These are phyloP conservation scores for Ophiostoma populinum DNA, from an alignment of 2,329 filamentous ascomycete species.

Conservation along the genomic window DNA sequence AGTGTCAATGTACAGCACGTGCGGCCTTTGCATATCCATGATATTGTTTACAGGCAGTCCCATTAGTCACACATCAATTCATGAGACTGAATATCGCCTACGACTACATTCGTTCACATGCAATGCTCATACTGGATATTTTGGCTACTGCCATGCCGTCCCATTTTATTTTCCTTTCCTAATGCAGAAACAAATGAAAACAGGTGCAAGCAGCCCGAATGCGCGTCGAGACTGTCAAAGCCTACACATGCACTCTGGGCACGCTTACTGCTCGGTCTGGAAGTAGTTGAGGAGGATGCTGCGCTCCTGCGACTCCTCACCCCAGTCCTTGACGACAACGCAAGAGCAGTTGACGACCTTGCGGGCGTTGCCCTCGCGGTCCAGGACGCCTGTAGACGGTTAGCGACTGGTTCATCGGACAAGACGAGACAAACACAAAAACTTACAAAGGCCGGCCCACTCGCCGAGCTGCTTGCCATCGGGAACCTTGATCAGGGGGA, in stretches of 20 bases:
- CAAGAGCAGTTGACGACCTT: slow-evolving; percentile 99
- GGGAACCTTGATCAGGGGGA: slow-evolving; percentile 98
- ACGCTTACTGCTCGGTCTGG: slow-evolving; percentile 64
- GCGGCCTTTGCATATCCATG: no score
- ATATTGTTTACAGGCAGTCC: no score
- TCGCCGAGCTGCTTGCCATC: slow-evolving; percentile 99
- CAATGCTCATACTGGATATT: not conserved
- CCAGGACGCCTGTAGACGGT: slow-evolving; percentile 62
- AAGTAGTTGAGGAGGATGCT: slow-evolving; percentile 99
- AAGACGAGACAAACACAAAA: not conserved
- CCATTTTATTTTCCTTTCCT: slow-evolving; percentile 3
- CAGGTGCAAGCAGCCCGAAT: slow-evolving; percentile 1
- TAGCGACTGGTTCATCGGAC: slow-evolving; percentile 1
- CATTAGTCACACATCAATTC: no score
- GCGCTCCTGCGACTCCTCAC: slow-evolving; percentile 98
- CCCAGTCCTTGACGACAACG: slow-evolving; percentile 99
- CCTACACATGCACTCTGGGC: slow-evolving; percentile 1
- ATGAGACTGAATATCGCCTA: no score
- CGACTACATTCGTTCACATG: no score
- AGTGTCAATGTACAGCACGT: no score
- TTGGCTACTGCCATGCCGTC: no score
- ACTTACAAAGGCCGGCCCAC: slow-evolving; percentile 99
- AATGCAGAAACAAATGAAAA: slow-evolving; percentile 3
- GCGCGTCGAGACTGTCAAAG: no score
- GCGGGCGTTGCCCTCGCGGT: slow-evolving; percentile 97